Conservation (phyloP, 192 early-diverging fungal genomes). For the Linnemannia elongata region DNA sequence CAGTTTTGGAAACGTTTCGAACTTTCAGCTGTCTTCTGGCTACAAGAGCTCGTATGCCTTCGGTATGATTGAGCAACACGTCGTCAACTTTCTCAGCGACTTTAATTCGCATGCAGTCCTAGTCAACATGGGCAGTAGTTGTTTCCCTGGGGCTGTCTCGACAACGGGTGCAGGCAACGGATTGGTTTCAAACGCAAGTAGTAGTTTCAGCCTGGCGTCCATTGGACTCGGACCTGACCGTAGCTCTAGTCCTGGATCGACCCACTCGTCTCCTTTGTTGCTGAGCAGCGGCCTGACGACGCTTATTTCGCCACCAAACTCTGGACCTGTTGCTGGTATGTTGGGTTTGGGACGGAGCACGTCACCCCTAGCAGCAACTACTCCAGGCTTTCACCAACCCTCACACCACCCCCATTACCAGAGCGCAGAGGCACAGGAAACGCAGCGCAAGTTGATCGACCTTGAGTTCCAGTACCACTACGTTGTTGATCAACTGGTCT, state of each 20-base stretch:
- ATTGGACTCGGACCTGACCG: constrained; percentile 37
- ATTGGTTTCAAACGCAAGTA: neutral
- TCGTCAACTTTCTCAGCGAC: constrained; percentile 73
- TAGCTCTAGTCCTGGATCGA: neutral
- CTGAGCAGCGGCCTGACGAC: constrained; percentile 19
- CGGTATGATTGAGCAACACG: constrained; percentile 72
- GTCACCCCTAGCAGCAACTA: neutral
- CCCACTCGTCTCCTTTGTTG: neutral
- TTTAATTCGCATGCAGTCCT: constrained; percentile 62
- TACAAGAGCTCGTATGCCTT: constrained; percentile 72
- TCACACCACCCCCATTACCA: constrained; percentile 54
- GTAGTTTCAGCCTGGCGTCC: constrained; percentile 8
- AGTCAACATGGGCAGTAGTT: constrained; percentile 48
- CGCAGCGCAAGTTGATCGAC: constrained; percentile 64
- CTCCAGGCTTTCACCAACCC: constrained; percentile 2
- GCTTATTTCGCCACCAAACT: constrained; percentile 3
- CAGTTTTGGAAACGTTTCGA: constrained; percentile 75
- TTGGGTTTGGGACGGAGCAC: constrained; percentile 38
- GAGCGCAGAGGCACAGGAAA: constrained; percentile 39
- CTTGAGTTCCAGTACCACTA: constrained; percentile 77
- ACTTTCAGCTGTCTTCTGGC: constrained; percentile 80
- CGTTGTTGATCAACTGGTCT: constrained; percentile 82
- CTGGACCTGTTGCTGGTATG: constrained; percentile 47
- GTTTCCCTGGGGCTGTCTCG: neutral
- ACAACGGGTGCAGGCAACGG: neutral